These are phyloP conservation scores for Chlamydomonas asymmetrica DNA, from an alignment of 139 green algal genomes.

Conservation along the genomic window DNA sequence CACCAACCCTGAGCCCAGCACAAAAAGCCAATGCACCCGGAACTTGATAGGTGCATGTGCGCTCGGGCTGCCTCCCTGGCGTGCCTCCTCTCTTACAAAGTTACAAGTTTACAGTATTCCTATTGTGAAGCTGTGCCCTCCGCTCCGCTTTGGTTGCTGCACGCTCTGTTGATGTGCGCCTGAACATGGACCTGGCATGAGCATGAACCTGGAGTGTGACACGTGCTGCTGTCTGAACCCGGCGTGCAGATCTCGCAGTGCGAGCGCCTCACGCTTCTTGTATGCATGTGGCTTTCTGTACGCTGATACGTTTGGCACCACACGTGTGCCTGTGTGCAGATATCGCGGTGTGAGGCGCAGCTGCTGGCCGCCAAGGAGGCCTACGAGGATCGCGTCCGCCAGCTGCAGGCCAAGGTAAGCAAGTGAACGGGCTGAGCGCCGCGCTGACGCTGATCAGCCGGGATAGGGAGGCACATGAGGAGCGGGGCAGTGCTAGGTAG, in stretches of 20 bases:
- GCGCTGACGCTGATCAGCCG: background rate
- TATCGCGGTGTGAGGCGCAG: slow-evolving; percentile 53
- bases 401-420: slow-evolving; percentile 41
- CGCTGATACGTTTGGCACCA: background rate
- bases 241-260: background rate
- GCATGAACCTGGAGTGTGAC: background rate
- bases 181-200: background rate
- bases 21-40: no score
- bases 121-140: no score
- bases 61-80: no score
- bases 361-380: slow-evolving; percentile 48
- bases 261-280: background rate
- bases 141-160: background rate
- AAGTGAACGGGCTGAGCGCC: background rate
- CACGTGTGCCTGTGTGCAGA: slow-evolving; percentile 27
- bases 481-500: background rate
- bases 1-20: background rate
- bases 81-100: no score
- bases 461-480: background rate
- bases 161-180: background rate
- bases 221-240: background rate
- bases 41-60: no score
- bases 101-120: no score
- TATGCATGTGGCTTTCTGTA: background rate
- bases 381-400: slow-evolving; percentile 49